A percentile compares a stretch with the other conserved stretches of the same genome.
phyloP scores from a whole-genome alignment of 2,329 filamentous ascomycete genomes.

The Trichoderma lentiforme region DNA sequence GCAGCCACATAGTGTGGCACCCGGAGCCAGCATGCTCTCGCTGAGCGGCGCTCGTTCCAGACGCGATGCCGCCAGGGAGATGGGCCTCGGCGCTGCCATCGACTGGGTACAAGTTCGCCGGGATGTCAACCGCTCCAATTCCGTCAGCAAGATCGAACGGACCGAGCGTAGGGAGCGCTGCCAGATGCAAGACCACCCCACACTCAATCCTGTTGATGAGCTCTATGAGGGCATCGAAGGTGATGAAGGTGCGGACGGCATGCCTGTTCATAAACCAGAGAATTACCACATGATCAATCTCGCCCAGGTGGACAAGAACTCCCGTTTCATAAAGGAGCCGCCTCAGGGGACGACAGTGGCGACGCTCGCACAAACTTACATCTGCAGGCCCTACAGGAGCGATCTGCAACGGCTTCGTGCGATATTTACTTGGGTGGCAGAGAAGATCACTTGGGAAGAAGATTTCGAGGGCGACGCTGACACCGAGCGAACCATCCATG shows the following conservation, averaged over 20 bases:
- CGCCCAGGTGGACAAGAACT: slow-evolving; percentile 89
- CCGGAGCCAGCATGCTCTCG: slow-evolving; percentile 43
- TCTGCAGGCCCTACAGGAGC: slow-evolving; percentile 90
- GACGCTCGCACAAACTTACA: slow-evolving; percentile 82
- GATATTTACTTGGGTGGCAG: slow-evolving; percentile 97
- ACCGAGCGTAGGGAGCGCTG: slow-evolving; percentile 83
- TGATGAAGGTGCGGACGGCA: slow-evolving; percentile 82
- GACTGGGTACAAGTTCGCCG: slow-evolving; percentile 98
- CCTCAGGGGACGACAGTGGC: slow-evolving; percentile 79
- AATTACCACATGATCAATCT: slow-evolving; percentile 81
- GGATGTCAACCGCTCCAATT: slow-evolving; percentile 94
- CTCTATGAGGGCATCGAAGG: slow-evolving; percentile 81
- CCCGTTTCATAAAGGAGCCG: slow-evolving; percentile 80
- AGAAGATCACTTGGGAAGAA: slow-evolving; percentile 93
- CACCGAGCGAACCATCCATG: slow-evolving; percentile 77
- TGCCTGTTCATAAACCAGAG: slow-evolving; percentile 75
- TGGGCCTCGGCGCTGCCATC: slow-evolving; percentile 60
- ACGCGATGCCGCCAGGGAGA: slow-evolving; percentile 62
- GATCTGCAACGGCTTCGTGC: slow-evolving; percentile 89
- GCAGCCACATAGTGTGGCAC: slow-evolving; percentile 39
- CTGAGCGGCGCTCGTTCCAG: slow-evolving; percentile 36
- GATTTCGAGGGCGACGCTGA: slow-evolving; percentile 85
- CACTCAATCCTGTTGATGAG: slow-evolving; percentile 85
- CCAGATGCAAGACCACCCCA: slow-evolving; percentile 89
- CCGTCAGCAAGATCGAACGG: slow-evolving; percentile 82